phyloP scores from a whole-genome alignment of 2,329 filamentous ascomycete species.

The Aaosphaeria arxii region DNA sequence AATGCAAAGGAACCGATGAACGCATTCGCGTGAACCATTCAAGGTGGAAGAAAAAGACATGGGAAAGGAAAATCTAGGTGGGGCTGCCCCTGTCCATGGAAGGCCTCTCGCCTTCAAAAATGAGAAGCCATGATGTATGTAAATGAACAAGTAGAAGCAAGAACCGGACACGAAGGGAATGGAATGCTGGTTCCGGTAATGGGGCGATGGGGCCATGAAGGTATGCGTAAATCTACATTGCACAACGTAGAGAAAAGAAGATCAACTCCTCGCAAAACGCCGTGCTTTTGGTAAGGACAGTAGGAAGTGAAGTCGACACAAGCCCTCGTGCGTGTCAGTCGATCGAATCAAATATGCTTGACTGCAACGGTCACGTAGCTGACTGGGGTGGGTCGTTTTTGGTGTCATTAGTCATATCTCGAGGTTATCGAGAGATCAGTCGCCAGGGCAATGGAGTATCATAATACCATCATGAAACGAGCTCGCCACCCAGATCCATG shows the following conservation, averaged over 20 bases:
- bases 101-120: no score
- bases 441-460: not conserved
- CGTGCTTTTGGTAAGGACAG: conserved; percentile 13
- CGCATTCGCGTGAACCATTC: conserved; percentile 1
- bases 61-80: not conserved
- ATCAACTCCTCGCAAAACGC: conserved; percentile 2
- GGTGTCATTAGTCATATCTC: conserved; percentile 10
- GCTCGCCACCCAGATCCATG: conserved; percentile 65
- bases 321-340: not conserved
- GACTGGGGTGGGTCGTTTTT: not conserved
- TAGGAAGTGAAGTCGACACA: conserved; percentile 5
- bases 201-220: not conserved
- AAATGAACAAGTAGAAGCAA: not conserved
- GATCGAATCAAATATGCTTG: no score
- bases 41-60: conserved; percentile 1
- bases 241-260: not conserved
- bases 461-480: conserved; percentile 45
- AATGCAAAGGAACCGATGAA: conserved; percentile 3
- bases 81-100: not conserved
- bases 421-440: not conserved
- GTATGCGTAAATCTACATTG: not conserved
- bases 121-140: not conserved
- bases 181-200: not conserved
- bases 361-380: not conserved
- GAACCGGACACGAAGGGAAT: not conserved